Conservation (phyloP, 306 rosid genomes). For the Quercus variabilis region DNA sequence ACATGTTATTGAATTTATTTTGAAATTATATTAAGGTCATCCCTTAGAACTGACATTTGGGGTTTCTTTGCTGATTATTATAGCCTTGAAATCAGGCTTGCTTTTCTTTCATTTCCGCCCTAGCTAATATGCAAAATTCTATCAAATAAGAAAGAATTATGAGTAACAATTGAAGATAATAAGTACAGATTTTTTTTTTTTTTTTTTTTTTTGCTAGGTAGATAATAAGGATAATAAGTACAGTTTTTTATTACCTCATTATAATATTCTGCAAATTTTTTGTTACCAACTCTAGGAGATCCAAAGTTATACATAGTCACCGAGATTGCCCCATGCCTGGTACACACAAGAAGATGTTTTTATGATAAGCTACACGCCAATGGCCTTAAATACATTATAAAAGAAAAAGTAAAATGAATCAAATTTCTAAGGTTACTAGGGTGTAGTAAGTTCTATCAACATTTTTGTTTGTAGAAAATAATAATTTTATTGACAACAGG, state of each 20-base stretch:
- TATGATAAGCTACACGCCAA: background rate
- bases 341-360: slow-evolving; percentile 10
- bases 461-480: background rate
- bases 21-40: background rate
- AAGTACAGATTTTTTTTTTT: background rate
- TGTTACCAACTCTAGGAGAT: slow-evolving; percentile 98
- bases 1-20: background rate
- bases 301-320: slow-evolving; percentile 95
- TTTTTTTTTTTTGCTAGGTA: no score
- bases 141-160: slow-evolving; percentile 11
- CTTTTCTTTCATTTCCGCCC: background rate
- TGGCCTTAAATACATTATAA: background rate
- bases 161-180: slow-evolving; percentile 1
- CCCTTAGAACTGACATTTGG: background rate
- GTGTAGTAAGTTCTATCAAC: background rate
- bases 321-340: slow-evolving; percentile 64
- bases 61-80: background rate
- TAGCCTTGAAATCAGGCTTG: background rate
- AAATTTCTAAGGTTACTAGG: background rate
- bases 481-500: no score
- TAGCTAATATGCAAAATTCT: slow-evolving; percentile 3
- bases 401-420: background rate
- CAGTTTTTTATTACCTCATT: slow-evolving; percentile 59
- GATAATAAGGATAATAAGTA: background rate
- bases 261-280: slow-evolving; percentile 79